Base-by-base conservation (phyloP, 352 stramenopile species). In the Globisporangium camurandrum region DNA sequence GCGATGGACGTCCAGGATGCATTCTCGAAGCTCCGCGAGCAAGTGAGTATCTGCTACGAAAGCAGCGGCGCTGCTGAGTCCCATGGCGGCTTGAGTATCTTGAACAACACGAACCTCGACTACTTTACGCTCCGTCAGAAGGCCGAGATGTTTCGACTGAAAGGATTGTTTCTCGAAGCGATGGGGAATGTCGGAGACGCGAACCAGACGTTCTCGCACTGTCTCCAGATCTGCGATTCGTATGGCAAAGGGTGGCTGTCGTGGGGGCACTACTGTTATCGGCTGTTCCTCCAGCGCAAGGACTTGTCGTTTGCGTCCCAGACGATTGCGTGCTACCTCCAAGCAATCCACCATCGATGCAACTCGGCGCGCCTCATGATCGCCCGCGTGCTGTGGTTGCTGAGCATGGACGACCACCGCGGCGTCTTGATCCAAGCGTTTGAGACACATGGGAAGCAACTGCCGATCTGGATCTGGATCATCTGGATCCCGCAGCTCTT, bases 401-500 rank as follows among this genome's bases (percentile, higher is more conserved):
- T 97, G 14, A 91, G 79, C 51, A 77, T 93, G 59, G 88, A 97
- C 54, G 86, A 97, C 49, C 69, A 83, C 22, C 52, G 71, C 14
- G 78, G 78, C 20, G 56, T 79, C 38, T 57, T 93, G 8, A 84
- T 95, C 33, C 77, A 90, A 48, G 66, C 93, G 49, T 93, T 99
- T 46, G 93, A 98, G 68, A 90, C 78, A 14, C 86, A 98, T 58
- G 93, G 91, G 48, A 94, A 93, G 54, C 78, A 94, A 46, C 67
- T 98, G 16, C 97, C 95, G 20, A 95, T 97, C 51, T 99, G 95
- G 96, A 96, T 98, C 47, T 99, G 96, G 96, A 95, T 99, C 31
- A 95, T 98, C 34, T 99, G 96, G 96, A 98, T 98, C 46, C 95
- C 96, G 19, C 95, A 99, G 56, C 61, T 99, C 20, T 71, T 99